Conservation (phyloP, 2,329 filamentous ascomycete genomes). For the Penicillium sp. region DNA sequence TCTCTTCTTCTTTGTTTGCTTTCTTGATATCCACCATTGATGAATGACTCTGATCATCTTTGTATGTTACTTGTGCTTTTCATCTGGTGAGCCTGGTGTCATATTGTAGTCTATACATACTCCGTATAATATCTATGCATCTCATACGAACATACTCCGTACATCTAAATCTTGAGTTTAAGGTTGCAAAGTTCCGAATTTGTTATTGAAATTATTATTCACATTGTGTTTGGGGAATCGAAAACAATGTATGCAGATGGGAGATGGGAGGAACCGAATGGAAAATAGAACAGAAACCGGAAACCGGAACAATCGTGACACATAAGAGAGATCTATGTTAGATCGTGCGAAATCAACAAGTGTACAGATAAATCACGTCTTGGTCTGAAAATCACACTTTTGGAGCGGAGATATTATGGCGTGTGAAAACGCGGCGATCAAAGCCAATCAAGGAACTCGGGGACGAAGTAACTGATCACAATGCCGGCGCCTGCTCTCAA, state of each 20-base stretch:
- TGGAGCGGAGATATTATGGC: slow-evolving; percentile 1
- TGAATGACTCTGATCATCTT: not conserved
- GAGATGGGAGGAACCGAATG: not conserved
- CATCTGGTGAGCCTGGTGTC: slow-evolving; percentile 4
- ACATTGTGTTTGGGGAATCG: slow-evolving; percentile 4
- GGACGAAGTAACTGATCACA: slow-evolving; percentile 91
- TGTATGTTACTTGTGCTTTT: slow-evolving; percentile 1
- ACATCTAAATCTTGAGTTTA: too few species aligned
- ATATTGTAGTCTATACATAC: slow-evolving; percentile 15
- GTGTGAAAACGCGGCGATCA: slow-evolving; percentile 9
- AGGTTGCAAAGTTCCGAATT: too few species aligned
- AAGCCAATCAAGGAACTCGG: slow-evolving; percentile 69
- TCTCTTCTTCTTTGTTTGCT: slow-evolving; percentile 4
- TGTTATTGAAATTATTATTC: not conserved
- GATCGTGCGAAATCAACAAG: not conserved
- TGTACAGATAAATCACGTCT: not conserved
- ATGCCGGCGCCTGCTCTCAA: slow-evolving; percentile 90
- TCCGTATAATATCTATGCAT: not conserved
- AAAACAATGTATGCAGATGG: not conserved
- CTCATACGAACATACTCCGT: not conserved
- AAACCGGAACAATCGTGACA: slow-evolving; percentile 2
- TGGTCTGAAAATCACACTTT: slow-evolving; percentile 4
- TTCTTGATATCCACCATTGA: slow-evolving; percentile 11
- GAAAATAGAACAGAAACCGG: not conserved
- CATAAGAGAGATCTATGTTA: slow-evolving; percentile 12